phyloP scores from a whole-genome alignment of 768 basidiomycete species.

The Suillus americanus region DNA sequence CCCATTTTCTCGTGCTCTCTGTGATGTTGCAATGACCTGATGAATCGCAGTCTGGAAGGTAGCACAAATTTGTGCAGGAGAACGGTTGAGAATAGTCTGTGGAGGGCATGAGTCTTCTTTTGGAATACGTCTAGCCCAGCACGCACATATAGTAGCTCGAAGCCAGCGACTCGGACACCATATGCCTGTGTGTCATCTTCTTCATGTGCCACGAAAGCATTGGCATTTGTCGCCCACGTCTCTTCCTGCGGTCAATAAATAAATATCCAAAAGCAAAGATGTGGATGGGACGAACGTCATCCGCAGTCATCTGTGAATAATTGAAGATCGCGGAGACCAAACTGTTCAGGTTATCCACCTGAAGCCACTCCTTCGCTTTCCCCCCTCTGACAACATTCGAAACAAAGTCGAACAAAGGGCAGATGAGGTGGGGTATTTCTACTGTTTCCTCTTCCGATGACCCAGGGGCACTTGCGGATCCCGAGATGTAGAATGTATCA shows the following conservation, averaged over 20 bases:
- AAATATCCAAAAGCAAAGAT: conserved; percentile 1
- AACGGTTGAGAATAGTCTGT: conserved; percentile 60
- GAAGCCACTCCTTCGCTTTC: conserved; percentile 65
- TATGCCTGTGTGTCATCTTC: conserved; percentile 87
- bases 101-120: conserved; percentile 6
- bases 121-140: background rate
- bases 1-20: conserved; percentile 53
- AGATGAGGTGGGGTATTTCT: conserved; percentile 74
- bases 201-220: conserved; percentile 92
- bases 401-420: conserved; percentile 80
- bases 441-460: conserved; percentile 77
- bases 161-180: conserved; percentile 79
- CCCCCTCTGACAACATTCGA: conserved; percentile 64
- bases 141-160: conserved; percentile 77
- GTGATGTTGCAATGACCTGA: conserved; percentile 57
- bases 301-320: conserved; percentile 84
- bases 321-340: conserved; percentile 60
- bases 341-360: conserved; percentile 44
- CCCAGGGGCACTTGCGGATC: conserved; percentile 52
- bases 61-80: conserved; percentile 47
- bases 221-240: conserved; percentile 85
- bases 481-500: conserved; percentile 57
- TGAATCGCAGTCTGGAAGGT: conserved; percentile 56
- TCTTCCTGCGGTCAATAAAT: conserved; percentile 63
- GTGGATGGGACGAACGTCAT: conserved; percentile 61